A percentile compares a stretch with the other conserved stretches of the same genome.
These are phyloP conservation scores for Cydonia oblonga DNA, from an alignment of 331 rosid genomes.

Conservation along the genomic window DNA sequence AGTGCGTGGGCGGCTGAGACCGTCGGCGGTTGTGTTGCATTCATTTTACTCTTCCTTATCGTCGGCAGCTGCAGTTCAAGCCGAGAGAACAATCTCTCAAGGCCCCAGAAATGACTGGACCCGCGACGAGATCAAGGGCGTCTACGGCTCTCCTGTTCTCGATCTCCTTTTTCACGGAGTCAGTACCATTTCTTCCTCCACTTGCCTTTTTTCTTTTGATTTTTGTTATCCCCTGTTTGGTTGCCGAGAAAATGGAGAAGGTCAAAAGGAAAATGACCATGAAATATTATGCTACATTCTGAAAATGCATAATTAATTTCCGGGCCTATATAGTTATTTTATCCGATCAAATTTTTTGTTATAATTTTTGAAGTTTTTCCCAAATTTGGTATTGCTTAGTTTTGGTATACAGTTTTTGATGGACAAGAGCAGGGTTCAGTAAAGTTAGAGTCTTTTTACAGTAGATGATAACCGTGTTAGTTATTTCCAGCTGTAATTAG, in stretches of 20 bases:
- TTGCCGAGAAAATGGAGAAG: not conserved
- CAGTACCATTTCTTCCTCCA: not conserved
- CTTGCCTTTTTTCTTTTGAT: not conserved
- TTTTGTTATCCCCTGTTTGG: not conserved
- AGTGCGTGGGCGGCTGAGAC: conserved; percentile 17
- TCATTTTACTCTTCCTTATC: conserved; percentile 25
- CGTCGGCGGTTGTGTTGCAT: conserved; percentile 21
- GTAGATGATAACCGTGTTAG: not conserved
- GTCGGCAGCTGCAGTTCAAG: conserved; percentile 66
- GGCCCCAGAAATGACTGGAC: conserved; percentile 80
- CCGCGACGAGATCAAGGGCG: conserved; percentile 48
- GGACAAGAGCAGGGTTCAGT: not conserved
- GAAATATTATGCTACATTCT: not conserved
- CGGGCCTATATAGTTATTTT: not conserved
- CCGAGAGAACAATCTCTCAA: conserved; percentile 49
- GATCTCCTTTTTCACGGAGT: conserved; percentile 99
- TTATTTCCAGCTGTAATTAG: not conserved
- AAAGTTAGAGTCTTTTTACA: not conserved
- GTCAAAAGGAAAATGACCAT: not conserved
- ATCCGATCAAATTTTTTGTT: not conserved
- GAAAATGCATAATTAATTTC: not conserved
- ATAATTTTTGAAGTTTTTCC: not conserved
- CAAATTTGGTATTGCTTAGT: not conserved
- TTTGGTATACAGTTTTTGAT: not conserved
- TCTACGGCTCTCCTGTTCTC: conserved; percentile 73